Evolutionary conservation across 768 basidiomycete genomes (phyloP).

Genomic region (Kondoa malvinella): DNA sequence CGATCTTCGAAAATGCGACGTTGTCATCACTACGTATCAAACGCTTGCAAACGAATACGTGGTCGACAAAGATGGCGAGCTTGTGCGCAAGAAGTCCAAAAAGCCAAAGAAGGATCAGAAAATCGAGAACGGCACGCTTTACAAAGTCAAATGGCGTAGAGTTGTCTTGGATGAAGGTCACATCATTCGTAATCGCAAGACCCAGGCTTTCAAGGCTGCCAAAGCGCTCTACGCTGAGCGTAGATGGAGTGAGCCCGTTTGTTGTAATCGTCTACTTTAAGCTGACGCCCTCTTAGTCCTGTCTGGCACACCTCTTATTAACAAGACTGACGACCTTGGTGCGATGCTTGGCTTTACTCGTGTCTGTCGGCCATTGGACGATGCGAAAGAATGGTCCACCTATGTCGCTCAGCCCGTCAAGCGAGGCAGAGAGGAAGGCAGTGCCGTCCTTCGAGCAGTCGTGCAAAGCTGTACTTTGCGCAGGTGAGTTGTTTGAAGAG

Average conservation of each 20-base stretch:
- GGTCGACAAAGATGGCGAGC: slow-evolving; percentile 33
- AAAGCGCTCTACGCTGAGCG: slow-evolving; percentile 32
- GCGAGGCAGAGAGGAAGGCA: slow-evolving; percentile 60
- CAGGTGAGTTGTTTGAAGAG: not conserved
- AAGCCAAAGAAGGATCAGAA: slow-evolving; percentile 48
- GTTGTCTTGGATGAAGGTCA: slow-evolving; percentile 81
- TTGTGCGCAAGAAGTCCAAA: slow-evolving; percentile 24
- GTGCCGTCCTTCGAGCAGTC: slow-evolving; percentile 41
- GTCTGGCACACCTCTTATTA: slow-evolving; percentile 37
- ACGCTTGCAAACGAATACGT: slow-evolving; percentile 39
- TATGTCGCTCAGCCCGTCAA: slow-evolving; percentile 39
- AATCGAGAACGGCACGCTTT: slow-evolving; percentile 41
- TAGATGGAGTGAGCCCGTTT: not conserved
- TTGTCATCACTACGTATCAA: slow-evolving; percentile 55
- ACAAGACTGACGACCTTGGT: slow-evolving; percentile 56
- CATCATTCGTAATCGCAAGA: slow-evolving; percentile 61
- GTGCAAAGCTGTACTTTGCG: slow-evolving; percentile 4
- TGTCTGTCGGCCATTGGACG: slow-evolving; percentile 70
- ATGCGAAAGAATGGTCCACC: slow-evolving; percentile 63
- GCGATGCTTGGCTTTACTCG: slow-evolving; percentile 66
- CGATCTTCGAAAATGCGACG: slow-evolving; percentile 50
- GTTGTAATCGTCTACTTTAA: not conserved
- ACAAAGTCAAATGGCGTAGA: slow-evolving; percentile 67
- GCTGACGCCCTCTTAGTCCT: slow-evolving; percentile 29
- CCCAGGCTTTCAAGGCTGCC: slow-evolving; percentile 52